Evolutionary conservation across 1,284 basidiomycete genomes (phyloP), one percentile per base, ranked within the genome.

Genomic region (Anthracocystis setariae): DNA sequence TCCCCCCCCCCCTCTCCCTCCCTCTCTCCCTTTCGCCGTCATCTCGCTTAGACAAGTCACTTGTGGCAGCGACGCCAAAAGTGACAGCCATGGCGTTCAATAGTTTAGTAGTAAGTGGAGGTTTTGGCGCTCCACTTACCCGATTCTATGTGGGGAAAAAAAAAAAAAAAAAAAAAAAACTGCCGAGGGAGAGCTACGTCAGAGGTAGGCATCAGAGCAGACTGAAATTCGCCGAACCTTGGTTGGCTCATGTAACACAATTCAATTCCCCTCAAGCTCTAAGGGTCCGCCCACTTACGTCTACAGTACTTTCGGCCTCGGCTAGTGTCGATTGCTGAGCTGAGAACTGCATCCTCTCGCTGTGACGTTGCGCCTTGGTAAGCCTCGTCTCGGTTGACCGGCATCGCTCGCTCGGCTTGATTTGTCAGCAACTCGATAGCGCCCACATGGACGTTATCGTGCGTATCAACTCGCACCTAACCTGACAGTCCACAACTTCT

Each of bases 171-270:
- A n/a, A n/a, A n/a, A n/a, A n/a, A n/a, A n/a, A n/a, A n/a, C n/a
- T n/a, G n/a, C n/a, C 20, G 7, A 2, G 15, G 17, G 12, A 23
- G 8, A 46, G 51, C 50, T 61, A 61, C 58, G 58, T 61, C 58
- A 56, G 51, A 46, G 43, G 38, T 24, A 40, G n/a, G 4, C 29
- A 29, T 29, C 29, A n/a, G 24, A 20, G 48, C 42, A 42, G 27
- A 20, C 39, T 8, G 23, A 33, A 55, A 62, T 62, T 62, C 51
- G 52, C 51, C 52, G 52, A 51, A n/a, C n/a, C 12, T 29, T 29
- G 29, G 7, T 29, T 29, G 5, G 29, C 29, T 29, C 25, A 38
- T 39, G 25, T 38, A 56, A 56, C 37, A n/a, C n/a, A n/a, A n/a
- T n/a, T n/a, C n/a, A n/a, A n/a, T n/a, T n/a, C n/a, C n/a, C n/a